These are phyloP conservation scores for Macrolepiota fuliginosa DNA, from an alignment of 768 basidiomycete genomes.

Conservation along the genomic window DNA sequence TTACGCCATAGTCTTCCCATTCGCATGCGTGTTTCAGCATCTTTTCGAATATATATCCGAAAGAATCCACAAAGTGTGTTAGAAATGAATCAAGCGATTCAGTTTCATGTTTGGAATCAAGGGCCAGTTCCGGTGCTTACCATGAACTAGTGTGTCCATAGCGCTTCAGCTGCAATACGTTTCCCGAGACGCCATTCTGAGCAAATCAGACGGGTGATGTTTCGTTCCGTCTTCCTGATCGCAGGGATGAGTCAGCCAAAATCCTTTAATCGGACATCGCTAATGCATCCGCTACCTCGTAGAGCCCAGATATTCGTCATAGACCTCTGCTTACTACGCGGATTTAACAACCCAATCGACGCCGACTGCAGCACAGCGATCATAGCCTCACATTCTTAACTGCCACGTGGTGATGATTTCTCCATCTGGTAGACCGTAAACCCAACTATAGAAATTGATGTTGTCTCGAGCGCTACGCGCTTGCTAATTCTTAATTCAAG, in stretches of 20 bases:
- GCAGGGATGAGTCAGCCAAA: not conserved
- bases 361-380: not conserved
- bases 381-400: not conserved
- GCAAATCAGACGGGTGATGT: not conserved
- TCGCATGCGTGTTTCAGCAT: not conserved
- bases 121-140: not conserved
- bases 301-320: not conserved
- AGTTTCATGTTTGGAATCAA: not conserved
- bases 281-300: not conserved
- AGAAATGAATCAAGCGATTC: not conserved
- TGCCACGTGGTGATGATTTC: not conserved
- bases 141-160: not conserved
- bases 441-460: not conserved
- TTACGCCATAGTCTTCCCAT: not conserved
- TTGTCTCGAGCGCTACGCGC: not conserved
- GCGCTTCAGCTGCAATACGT: not conserved
- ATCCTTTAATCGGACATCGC: not conserved
- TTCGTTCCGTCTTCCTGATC: not conserved
- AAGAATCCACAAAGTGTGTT: not conserved
- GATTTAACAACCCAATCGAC: not conserved
- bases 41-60: not conserved
- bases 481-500: not conserved
- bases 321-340: not conserved
- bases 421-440: not conserved
- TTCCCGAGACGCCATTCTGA: not conserved